phyloP scores from a whole-genome alignment of 2,329 filamentous ascomycete species.

The Parafenestella ontariensis region DNA sequence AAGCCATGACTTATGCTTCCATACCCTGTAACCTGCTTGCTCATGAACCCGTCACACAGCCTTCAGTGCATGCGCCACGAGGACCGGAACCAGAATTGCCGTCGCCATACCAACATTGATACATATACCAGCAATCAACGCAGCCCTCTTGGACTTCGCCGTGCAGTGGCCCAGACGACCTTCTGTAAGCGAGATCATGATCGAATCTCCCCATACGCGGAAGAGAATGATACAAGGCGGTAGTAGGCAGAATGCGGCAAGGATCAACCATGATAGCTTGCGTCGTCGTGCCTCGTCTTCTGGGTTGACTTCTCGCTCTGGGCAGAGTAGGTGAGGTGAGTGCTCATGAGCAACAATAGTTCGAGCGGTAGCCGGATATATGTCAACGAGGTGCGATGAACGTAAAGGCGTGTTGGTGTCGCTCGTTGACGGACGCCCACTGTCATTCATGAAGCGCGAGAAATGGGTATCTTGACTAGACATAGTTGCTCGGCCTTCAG shows the following conservation, averaged over 20 bases:
- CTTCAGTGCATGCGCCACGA: slow-evolving; percentile 29
- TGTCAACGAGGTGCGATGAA: slow-evolving; percentile 16
- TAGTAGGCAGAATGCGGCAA: slow-evolving; percentile 42
- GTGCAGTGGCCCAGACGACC: slow-evolving; percentile 42
- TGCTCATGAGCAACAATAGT: slow-evolving; percentile 23
- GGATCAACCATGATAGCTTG: slow-evolving; percentile 43
- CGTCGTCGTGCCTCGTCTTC: slow-evolving; percentile 37
- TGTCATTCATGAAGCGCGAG: slow-evolving; percentile 28
- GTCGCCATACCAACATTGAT: slow-evolving; percentile 34
- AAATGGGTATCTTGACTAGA: slow-evolving; percentile 28
- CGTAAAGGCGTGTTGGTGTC: slow-evolving; percentile 40
- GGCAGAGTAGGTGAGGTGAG: slow-evolving; percentile 41
- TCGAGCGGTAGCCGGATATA: slow-evolving; percentile 12
- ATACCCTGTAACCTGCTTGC: background rate
- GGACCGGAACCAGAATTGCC: slow-evolving; percentile 35
- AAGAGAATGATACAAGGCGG: slow-evolving; percentile 48
- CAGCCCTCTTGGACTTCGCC: slow-evolving; percentile 37
- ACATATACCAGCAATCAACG: slow-evolving; percentile 38
- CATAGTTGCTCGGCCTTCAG: slow-evolving; percentile 26
- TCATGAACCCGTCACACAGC: slow-evolving; percentile 12
- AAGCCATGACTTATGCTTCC: background rate
- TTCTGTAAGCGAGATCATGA: slow-evolving; percentile 39
- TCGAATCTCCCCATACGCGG: slow-evolving; percentile 40
- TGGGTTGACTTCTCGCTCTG: slow-evolving; percentile 28
- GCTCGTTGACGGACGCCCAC: slow-evolving; percentile 39